Conservation (phyloP, 2,329 filamentous ascomycete genomes). For the Didymellaceae sp. region DNA sequence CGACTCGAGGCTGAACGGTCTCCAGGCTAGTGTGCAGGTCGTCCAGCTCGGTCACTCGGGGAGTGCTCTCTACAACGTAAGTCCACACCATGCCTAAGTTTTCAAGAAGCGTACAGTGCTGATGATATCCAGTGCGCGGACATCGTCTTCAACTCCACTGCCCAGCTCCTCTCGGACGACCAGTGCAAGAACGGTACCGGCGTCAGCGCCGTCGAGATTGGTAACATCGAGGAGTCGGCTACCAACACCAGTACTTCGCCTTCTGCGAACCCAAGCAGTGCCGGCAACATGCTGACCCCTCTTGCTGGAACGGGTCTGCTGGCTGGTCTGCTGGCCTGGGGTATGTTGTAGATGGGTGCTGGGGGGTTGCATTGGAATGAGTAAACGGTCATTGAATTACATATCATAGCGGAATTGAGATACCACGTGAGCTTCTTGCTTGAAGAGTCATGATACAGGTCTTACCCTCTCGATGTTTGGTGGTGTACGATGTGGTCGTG, state of each 20-base stretch:
- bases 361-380: too few species aligned
- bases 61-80: slow-evolving; percentile 53
- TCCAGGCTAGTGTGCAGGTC: slow-evolving; percentile 54
- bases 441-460: too few species aligned
- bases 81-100: slow-evolving; percentile 6
- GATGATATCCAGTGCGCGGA: slow-evolving; percentile 51
- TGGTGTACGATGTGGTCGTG: too few species aligned
- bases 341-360: slow-evolving; percentile 17
- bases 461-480: too few species aligned
- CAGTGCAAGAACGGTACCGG: slow-evolving; percentile 51
- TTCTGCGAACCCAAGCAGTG: slow-evolving; percentile 21
- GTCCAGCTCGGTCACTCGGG: slow-evolving; percentile 52
- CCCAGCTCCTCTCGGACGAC: slow-evolving; percentile 45
- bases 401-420: too few species aligned
- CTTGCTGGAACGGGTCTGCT: slow-evolving; percentile 25
- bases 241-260: slow-evolving; percentile 7
- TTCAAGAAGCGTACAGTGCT: neutral
- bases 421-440: too few species aligned
- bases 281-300: slow-evolving; percentile 24
- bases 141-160: slow-evolving; percentile 51
- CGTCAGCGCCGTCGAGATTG: slow-evolving; percentile 43
- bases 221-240: slow-evolving; percentile 24
- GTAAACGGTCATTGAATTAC: too few species aligned
- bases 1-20: slow-evolving; percentile 42
- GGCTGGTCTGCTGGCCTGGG: slow-evolving; percentile 30